phyloP scores from a whole-genome alignment of 1,284 basidiomycete species.

The Porphyrellus sp. region DNA sequence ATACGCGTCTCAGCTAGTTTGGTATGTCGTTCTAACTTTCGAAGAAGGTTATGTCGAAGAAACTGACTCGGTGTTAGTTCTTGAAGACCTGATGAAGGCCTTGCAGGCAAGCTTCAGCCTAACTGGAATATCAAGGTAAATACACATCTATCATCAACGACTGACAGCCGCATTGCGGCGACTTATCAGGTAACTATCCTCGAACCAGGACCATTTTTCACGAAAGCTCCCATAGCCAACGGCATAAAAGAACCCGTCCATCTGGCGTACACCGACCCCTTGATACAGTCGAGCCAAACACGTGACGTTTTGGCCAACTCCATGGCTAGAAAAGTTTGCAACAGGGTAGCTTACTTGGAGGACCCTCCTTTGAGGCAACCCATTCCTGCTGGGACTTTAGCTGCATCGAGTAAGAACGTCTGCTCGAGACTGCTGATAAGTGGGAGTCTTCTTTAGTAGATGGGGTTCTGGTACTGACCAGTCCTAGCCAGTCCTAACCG shows the following conservation, averaged over 20 bases:
- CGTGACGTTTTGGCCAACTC: neutral
- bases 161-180: too few species aligned
- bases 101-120: conserved; percentile 18
- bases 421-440: too few species aligned
- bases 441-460: too few species aligned
- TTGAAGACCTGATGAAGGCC: conserved; percentile 21
- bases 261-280: conserved; percentile 20
- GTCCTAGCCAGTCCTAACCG: too few species aligned
- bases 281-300: neutral
- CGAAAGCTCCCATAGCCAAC: conserved; percentile 8
- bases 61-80: conserved; percentile 12
- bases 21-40: conserved; percentile 13
- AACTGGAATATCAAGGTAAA: conserved; percentile 27
- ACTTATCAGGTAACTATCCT: conserved; percentile 25
- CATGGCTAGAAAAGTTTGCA: conserved; percentile 11
- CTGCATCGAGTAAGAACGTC: too few species aligned
- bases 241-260: conserved; percentile 7
- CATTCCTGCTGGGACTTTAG: too few species aligned
- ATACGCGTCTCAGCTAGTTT: conserved; percentile 16
- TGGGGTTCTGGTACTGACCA: too few species aligned
- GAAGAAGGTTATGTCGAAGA: neutral
- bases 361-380: too few species aligned
- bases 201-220: conserved; percentile 22
- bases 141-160: neutral
- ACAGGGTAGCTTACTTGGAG: too few species aligned